Evolutionary conservation across 108 stramenopile species (phyloP), one percentile per base, ranked within the genome.

Genomic region (Fragilariopsis cylindrus): DNA sequence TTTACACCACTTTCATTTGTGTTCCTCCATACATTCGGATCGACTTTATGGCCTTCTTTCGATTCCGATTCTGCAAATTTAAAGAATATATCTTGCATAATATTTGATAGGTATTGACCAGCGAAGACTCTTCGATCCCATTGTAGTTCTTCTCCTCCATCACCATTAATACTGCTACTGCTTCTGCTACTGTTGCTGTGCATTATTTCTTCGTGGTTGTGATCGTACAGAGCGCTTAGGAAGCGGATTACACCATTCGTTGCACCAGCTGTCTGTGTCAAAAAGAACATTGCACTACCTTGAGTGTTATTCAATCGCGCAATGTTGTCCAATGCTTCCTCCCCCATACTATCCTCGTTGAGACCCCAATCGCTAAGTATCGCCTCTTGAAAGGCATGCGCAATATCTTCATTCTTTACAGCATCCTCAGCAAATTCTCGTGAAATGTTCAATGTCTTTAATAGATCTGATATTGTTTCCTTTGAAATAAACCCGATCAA

Each of bases 231-330:
- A 18, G 70, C 74, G 9, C 87, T 82, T 54, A 95, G 75, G 40
- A 95, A 57, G 43, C 78, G 74, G 48, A 92, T 87, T 16, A 82
- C 69, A 15, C 80, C 87, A 68, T 88, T 87, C 12, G 85, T 82
- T 44, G 94, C 91, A 60, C 91, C 81, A 7, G 94, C 90, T 73
- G 91, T 87, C 69, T 95, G 94, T n/a, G 91, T 91, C 71, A 95
- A 77, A 66, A 95, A 95, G 78, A 92, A 95, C 82, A 95, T 92
- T 8, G 86, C 85, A 68, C 90, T 88, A 39, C 91, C 90, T 48
- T 90, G 88, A 11, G 82, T 85, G 65, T 88, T 83, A 40, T 83
- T 75, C 46, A 81, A 41, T 58, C 85, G 70, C 44, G 88, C 83
- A 55, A 78, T 76, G 21, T 81, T 75, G 49, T 70, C 65, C 56